Evolutionary conservation across 495 filamentous ascomycete species (phyloP), one percentile per base, ranked within the genome.

Genomic region (Friedmanniomyces simplex): DNA sequence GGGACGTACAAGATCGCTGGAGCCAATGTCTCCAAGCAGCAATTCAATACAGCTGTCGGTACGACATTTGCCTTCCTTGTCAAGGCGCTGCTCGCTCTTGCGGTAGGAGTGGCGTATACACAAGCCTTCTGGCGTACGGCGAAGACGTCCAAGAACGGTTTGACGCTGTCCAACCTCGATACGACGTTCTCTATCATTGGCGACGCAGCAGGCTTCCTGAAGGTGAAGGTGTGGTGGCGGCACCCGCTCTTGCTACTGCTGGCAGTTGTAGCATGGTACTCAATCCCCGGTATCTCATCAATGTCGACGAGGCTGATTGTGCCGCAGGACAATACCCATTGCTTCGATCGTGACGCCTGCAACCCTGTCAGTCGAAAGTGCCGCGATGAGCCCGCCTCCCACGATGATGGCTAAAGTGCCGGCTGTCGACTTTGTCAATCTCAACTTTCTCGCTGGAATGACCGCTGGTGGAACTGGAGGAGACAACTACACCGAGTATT

Each of bases 1-100:
- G n/a, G n/a, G n/a, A n/a, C 18, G 57, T 49, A 28, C n/a, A n/a
- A n/a, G n/a, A n/a, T n/a, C n/a, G n/a, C n/a, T n/a, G n/a, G n/a
- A n/a, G n/a, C n/a, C n/a, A 30, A 50, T 12, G 25, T 57, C 18
- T 57, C 59, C 11, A 22, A 36, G 22, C 60, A 62, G 26, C 60
- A 58, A 30, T 14, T 58, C 32, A 62, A 47, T 36, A 62, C 32
- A 11, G 39, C 54, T 45, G 21, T 55, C 26, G 60, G 60, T 16
- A 62, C 60, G 11, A 55, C 60, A 18, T 55, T 62, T 22, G 55
- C 54, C 13, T 62, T 62, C 32, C 26, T 62, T 13, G 60, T 62
- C 49, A 62, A 58, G 32, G 42, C 60, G 12, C 28, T 24, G 7
- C 45, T 62, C 20, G 39, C 30, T 3, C 1, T 51, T 21, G 50